phyloP scores from a whole-genome alignment of 2,329 filamentous ascomycete genomes.

The Hypoxylon sp. region DNA sequence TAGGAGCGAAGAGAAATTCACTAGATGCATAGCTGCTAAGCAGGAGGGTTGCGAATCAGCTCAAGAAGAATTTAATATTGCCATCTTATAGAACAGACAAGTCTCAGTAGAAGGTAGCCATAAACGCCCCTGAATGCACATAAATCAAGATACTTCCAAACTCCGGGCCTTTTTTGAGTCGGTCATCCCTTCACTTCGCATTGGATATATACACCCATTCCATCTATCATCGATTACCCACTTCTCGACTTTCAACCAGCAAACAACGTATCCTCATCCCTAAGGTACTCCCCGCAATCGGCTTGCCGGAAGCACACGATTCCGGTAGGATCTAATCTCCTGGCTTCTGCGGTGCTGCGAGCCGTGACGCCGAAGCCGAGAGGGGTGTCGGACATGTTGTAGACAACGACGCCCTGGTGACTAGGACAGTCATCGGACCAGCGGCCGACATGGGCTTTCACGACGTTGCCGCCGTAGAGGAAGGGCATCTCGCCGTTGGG shows the following conservation, averaged over 20 bases:
- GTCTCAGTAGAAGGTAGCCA: conserved; percentile 33
- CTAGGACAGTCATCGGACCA: conserved; percentile 80
- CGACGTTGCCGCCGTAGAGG: conserved; percentile 85
- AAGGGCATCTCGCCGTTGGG: conserved; percentile 98
- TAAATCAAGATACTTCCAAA: conserved; percentile 36
- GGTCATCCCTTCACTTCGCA: conserved; percentile 6
- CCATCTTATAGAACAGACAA: conserved; percentile 29
- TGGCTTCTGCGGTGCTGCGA: conserved; percentile 84
- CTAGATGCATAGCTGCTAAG: neutral
- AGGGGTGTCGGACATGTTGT: conserved; percentile 93
- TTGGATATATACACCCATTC: conserved; percentile 21
- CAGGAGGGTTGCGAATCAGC: neutral
- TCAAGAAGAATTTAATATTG: conserved; percentile 4
- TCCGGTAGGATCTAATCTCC: conserved; percentile 88
- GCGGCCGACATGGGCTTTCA: conserved; percentile 71
- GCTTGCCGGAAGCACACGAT: conserved; percentile 92
- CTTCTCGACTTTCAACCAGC: conserved; percentile 57
- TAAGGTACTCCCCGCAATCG: conserved; percentile 93
- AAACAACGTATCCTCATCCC: conserved; percentile 80
- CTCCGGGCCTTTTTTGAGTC: conserved; percentile 37
- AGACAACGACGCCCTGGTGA: conserved; percentile 90
- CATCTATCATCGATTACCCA: neutral
- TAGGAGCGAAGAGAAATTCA: conserved; percentile 11
- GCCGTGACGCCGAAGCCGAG: conserved; percentile 90
- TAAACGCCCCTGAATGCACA: conserved; percentile 39